phyloP scores from a whole-genome alignment of 495 filamentous ascomycete species.

The Talaromyces stipitatus region DNA sequence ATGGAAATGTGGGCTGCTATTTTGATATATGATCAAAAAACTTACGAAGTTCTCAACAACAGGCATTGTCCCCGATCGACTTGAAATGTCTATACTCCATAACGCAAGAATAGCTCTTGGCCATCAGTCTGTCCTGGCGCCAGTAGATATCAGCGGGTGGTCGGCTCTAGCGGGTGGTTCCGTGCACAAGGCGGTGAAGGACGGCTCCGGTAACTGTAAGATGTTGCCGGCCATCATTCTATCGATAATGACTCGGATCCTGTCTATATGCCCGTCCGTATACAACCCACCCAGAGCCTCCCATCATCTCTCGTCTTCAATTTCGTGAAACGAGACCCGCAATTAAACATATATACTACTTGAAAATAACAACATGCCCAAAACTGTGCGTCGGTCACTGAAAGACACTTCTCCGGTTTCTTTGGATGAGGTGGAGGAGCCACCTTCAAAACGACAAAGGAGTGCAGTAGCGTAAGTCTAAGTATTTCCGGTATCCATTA shows the following conservation, averaged over 20 bases:
- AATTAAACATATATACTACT: background rate
- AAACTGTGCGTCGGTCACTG: background rate
- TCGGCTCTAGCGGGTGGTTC: too few relatives aligned
- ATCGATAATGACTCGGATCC: background rate
- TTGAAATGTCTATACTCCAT: too few relatives aligned
- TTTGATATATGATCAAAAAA: too few relatives aligned
- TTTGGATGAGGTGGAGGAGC: background rate
- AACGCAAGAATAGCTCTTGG: too few relatives aligned
- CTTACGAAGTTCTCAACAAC: too few relatives aligned
- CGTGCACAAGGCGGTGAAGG: too few relatives aligned
- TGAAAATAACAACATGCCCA: background rate
- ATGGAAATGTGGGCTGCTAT: too few relatives aligned
- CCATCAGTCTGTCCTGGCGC: too few relatives aligned
- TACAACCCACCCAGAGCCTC: background rate
- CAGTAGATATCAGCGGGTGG: too few relatives aligned
- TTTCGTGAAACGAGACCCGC: background rate
- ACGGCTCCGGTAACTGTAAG: too few relatives aligned
- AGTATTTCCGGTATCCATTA: background rate
- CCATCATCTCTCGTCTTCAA: background rate
- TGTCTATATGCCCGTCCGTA: too few relatives aligned
- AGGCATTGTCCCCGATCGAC: too few relatives aligned
- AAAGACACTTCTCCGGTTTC: background rate
- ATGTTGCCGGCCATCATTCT: background rate
- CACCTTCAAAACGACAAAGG: background rate
- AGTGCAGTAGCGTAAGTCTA: conserved; percentile 1